phyloP scores from a whole-genome alignment of 228 moss, liverwort and hornwort genomes.

The Sphagnum fallax region DNA sequence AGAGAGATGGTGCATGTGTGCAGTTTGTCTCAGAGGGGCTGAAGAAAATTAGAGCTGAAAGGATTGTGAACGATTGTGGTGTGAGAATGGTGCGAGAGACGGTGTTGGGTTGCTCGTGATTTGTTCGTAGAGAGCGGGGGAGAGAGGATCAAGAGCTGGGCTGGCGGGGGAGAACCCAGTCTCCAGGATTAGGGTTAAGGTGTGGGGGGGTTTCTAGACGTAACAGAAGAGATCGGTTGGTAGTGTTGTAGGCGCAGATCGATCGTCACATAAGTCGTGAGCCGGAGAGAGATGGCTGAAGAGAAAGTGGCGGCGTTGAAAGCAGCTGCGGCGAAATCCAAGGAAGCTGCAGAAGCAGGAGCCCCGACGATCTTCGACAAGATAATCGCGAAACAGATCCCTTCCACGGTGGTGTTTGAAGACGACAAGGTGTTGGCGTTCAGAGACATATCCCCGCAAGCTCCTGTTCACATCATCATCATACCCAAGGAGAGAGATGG shows the following conservation, averaged over 20 bases:
- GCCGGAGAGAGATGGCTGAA: slow-evolving; percentile 9
- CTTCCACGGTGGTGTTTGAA: slow-evolving; percentile 56
- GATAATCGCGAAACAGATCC: slow-evolving; percentile 64
- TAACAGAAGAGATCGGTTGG: slow-evolving; percentile 16
- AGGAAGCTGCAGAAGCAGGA: slow-evolving; percentile 48
- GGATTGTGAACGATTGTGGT: no score
- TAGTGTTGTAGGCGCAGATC: slow-evolving; percentile 33
- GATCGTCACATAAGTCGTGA: background rate
- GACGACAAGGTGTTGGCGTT: slow-evolving; percentile 77
- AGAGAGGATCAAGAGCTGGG: no score
- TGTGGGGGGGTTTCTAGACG: background rate
- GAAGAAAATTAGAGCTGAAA: no score
- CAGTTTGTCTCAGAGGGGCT: no score
- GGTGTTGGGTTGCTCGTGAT: no score
- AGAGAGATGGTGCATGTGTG: no score
- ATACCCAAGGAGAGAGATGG: slow-evolving; percentile 81
- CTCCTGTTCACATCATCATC: slow-evolving; percentile 65
- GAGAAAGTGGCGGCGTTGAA: slow-evolving; percentile 38
- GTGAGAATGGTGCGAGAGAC: no score
- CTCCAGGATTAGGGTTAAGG: background rate
- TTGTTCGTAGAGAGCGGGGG: no score
- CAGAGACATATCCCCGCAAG: slow-evolving; percentile 70
- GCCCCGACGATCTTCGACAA: slow-evolving; percentile 74
- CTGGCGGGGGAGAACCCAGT: no score
- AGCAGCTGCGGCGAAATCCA: slow-evolving; percentile 38